Percentiles rank a stretch among this genome's conserved stretches.
Conservation (phyloP, 192 early-diverging fungal genomes). For the Coemansia sp. region DNA sequence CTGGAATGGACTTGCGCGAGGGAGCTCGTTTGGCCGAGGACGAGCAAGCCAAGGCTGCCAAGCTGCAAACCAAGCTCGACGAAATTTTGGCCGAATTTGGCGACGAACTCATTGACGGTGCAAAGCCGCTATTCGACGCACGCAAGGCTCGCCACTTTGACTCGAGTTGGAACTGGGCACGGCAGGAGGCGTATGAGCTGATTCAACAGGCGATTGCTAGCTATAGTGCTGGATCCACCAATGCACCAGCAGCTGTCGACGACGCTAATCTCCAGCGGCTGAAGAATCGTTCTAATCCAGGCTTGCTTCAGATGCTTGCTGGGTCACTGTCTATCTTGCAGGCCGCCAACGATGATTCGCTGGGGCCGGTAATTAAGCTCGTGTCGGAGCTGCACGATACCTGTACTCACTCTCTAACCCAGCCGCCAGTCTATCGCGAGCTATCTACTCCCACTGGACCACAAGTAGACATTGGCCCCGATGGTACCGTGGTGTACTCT, state of each 20-base stretch:
- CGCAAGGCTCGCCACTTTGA: constrained; percentile 86
- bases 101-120: constrained; percentile 71
- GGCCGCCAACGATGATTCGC: constrained; percentile 66
- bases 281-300: constrained; percentile 79
- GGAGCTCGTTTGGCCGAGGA: constrained; percentile 66
- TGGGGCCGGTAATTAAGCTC: constrained; percentile 54
- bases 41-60: constrained; percentile 60
- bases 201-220: constrained; percentile 83
- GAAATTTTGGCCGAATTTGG: constrained; percentile 80
- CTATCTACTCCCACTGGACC: constrained; percentile 82
- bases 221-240: constrained; percentile 12
- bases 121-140: constrained; percentile 73
- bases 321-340: constrained; percentile 61
- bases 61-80: constrained; percentile 76
- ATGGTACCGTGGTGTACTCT: constrained; percentile 75
- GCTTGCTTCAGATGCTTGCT: constrained; percentile 76
- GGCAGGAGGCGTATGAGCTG: constrained; percentile 48
- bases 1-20: constrained; percentile 72
- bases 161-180: constrained; percentile 95
- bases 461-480: constrained; percentile 68
- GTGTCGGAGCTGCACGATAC: constrained; percentile 72
- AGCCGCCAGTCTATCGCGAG: constrained; percentile 82
- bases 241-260: constrained; percentile 74
- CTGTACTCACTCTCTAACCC: constrained; percentile 71
- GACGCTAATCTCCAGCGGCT: constrained; percentile 39